Base-by-base conservation (phyloP, 192 early-diverging fungal species). In the Linnemannia schmuckeri region DNA sequence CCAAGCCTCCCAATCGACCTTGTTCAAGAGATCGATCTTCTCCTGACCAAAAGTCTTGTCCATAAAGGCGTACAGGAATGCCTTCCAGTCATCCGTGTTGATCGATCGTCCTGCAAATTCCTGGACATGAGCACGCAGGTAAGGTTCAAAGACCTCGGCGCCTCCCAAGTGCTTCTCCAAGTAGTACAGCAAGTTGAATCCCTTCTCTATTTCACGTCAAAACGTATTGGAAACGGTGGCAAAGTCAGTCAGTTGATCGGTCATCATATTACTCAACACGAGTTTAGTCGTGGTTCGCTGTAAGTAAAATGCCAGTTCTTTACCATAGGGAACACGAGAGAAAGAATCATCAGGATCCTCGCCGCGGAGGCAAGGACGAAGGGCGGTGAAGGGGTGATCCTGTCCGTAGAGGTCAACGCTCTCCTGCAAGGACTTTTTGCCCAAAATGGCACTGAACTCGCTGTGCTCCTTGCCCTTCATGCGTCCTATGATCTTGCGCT, bases 1-100 rank as follows among this genome's bases (percentile, higher is more conserved):
- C 98, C 98, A 99, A 70, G 89, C 82, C 63, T 97, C 93, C 95
- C 96, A 99, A 68, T 98, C 96, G 40, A 99, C 95, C 66, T 88
- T 83, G 72, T 97, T 92, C 35, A 99, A 92, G 46, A 91, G 83
- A 55, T 90, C 92, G 12, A 93, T 89, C 88, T 96, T 97, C 22
- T 90, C 90, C 20, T 93, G 88, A 18, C 92, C 93, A 76, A 92
- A 87, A 24, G 77, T 82, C 37, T 92, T 88, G 42, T 89, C 90
- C 94, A 97, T 96, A 89, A 94, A 98, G 46, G 89, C 82, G 79
- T 94, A 95, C 77, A 99, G 88, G 78, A 91, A 95, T 20, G 86
- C 88, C 89, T 96, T 96, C 94, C 97, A 99, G 78, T 98, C 94
- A 52, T 93, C 90, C 9, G 97, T 97, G 66, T 93, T 96, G 79